Conservation (phyloP, 1,284 basidiomycete species). For the Blastosporella zonata region DNA sequence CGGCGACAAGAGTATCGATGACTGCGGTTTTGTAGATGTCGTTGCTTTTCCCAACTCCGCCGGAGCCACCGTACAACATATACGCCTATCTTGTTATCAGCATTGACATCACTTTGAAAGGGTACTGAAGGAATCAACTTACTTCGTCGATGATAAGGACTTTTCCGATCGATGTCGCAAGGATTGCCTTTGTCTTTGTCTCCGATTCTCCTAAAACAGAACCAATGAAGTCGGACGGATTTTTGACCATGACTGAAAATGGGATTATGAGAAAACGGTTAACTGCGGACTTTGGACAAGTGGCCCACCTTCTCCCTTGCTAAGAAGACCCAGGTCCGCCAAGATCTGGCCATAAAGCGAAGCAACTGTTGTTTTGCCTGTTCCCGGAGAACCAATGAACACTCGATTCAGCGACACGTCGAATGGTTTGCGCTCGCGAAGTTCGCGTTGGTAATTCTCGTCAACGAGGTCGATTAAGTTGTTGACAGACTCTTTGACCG, state of each 20-base stretch:
- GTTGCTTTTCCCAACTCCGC: conserved; percentile 22
- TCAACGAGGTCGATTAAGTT: conserved; percentile 44
- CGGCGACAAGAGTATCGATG: conserved; percentile 70
- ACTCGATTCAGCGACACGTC: conserved; percentile 58
- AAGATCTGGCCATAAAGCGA: conserved; percentile 61
- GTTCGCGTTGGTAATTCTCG: conserved; percentile 57
- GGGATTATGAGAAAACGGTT: neutral
- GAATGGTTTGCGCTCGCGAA: conserved; percentile 50
- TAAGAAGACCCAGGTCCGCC: conserved; percentile 55
- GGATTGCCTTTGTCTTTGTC: conserved; percentile 58
- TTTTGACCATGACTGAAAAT: conserved; percentile 55
- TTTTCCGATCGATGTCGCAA: conserved; percentile 55
- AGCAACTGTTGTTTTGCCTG: conserved; percentile 67
- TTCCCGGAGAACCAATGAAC: conserved; percentile 63
- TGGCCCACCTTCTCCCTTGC: conserved; percentile 62
- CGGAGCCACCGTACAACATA: conserved; percentile 51
- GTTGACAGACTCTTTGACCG: conserved; percentile 56
- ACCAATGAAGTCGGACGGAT: conserved; percentile 64
- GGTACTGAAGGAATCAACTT: conserved; percentile 13
- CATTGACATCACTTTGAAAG: neutral
- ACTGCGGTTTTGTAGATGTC: conserved; percentile 63
- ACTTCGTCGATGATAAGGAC: conserved; percentile 70
- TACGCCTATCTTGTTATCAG: conserved; percentile 46
- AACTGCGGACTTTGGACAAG: neutral
- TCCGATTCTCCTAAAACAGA: conserved; percentile 54